Evolutionary conservation across 768 basidiomycete genomes (phyloP).

Genomic region (Cystobasidiopsis lactophilus): DNA sequence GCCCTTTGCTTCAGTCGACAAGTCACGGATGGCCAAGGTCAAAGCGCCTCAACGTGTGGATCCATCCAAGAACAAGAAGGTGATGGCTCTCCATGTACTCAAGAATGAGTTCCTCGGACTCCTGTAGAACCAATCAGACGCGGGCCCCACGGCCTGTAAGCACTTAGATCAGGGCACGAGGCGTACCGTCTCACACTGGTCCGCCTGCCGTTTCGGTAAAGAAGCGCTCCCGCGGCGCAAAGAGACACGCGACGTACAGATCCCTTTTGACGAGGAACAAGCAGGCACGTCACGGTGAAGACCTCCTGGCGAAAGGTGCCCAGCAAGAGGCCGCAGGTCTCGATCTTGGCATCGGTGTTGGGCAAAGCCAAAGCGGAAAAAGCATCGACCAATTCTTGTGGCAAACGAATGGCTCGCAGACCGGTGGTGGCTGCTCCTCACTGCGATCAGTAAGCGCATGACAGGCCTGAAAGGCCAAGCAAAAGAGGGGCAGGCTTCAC

Average conservation of each 20-base stretch:
- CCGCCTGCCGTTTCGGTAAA: constrained; percentile 29
- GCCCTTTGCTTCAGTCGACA: constrained; percentile 33
- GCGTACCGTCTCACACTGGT: constrained; percentile 81
- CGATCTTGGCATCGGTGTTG: constrained; percentile 55
- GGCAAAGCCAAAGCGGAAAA: constrained; percentile 56
- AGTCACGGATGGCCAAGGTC: background rate
- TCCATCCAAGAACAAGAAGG: constrained; percentile 78
- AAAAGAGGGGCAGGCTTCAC: too few relatives aligned
- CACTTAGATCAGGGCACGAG: too few relatives aligned
- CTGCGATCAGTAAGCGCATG: too few relatives aligned
- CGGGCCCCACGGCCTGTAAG: too few relatives aligned
- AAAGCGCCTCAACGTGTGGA: constrained; percentile 22
- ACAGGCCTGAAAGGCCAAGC: too few relatives aligned
- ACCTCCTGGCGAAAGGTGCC: constrained; percentile 39
- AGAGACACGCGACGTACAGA: constrained; percentile 21
- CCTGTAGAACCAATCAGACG: too few relatives aligned
- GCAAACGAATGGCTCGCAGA: constrained; percentile 45
- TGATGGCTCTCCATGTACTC: constrained; percentile 60
- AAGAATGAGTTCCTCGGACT: constrained; percentile 69
- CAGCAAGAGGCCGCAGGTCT: constrained; percentile 68
- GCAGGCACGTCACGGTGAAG: constrained; percentile 51
- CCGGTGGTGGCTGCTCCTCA: too few relatives aligned
- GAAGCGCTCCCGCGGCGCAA: too few relatives aligned
- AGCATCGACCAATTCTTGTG: constrained; percentile 45
- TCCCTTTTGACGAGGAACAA: constrained; percentile 72